phyloP scores from a whole-genome alignment of 2,329 filamentous ascomycete species.

The Xylariaceae sp. region DNA sequence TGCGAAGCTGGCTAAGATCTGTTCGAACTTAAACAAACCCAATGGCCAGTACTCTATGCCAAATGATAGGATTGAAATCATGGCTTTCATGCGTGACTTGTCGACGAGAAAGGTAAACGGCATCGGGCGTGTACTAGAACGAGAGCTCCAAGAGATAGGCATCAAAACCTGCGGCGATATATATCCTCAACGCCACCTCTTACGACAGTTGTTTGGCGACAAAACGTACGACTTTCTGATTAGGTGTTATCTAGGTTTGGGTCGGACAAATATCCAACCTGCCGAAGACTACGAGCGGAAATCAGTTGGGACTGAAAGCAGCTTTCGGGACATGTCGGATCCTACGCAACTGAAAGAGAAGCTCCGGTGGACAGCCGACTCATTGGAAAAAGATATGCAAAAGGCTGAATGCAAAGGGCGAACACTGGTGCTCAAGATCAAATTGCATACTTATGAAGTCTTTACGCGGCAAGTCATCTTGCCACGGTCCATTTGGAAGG shows the following conservation, averaged over 20 bases:
- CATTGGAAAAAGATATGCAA: conserved; percentile 81
- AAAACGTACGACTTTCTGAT: conserved; percentile 88
- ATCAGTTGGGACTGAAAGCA: conserved; percentile 89
- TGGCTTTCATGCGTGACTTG: conserved; percentile 81
- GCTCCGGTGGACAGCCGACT: conserved; percentile 75
- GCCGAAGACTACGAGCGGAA: conserved; percentile 89
- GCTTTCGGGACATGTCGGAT: conserved; percentile 77
- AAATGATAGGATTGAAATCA: conserved; percentile 69
- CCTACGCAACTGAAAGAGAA: conserved; percentile 69
- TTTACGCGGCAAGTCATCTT: conserved; percentile 76
- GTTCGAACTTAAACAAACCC: conserved; percentile 92
- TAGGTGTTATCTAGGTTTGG: conserved; percentile 79
- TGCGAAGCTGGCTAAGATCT: conserved; percentile 90
- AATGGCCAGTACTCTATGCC: conserved; percentile 84
- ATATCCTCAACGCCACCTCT: conserved; percentile 68
- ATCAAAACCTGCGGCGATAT: conserved; percentile 88
- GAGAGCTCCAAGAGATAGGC: conserved; percentile 83
- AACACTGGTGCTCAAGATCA: conserved; percentile 90
- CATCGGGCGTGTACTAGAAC: conserved; percentile 88
- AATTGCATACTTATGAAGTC: conserved; percentile 91
- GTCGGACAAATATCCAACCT: conserved; percentile 79
- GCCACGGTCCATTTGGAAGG: conserved; percentile 67
- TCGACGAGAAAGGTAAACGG: conserved; percentile 91
- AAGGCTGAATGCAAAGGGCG: conserved; percentile 81
- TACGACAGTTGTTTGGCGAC: conserved; percentile 80